Conservation (phyloP, 768 basidiomycete species). For the Xanthoconium purpureum region DNA sequence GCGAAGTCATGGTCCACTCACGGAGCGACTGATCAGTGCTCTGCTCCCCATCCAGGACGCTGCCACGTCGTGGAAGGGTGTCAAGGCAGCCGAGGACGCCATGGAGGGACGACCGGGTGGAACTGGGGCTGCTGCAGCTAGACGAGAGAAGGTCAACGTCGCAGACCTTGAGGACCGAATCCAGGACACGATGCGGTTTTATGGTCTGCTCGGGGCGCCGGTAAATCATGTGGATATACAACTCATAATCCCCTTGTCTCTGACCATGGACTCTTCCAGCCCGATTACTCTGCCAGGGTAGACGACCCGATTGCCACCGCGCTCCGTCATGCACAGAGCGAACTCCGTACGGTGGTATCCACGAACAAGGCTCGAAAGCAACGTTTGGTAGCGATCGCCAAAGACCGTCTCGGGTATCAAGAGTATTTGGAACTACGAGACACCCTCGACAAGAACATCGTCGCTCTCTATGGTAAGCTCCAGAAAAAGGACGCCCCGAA, state of each 20-base stretch:
- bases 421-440: constrained; percentile 88
- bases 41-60: constrained; percentile 67
- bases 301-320: constrained; percentile 94
- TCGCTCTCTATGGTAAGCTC: constrained; percentile 68
- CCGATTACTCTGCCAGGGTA: constrained; percentile 71
- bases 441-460: constrained; percentile 82
- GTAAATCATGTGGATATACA: constrained; percentile 45
- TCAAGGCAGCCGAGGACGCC: constrained; percentile 79
- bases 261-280: constrained; percentile 40
- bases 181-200: constrained; percentile 72
- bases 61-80: constrained; percentile 62
- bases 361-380: constrained; percentile 82
- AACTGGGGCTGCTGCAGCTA: constrained; percentile 72
- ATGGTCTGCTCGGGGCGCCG: constrained; percentile 64
- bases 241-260: constrained; percentile 13
- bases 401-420: constrained; percentile 85
- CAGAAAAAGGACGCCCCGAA: constrained; percentile 81
- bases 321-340: constrained; percentile 81
- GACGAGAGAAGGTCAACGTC: constrained; percentile 73
- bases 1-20: constrained; percentile 81
- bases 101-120: constrained; percentile 83
- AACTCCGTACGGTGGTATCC: constrained; percentile 71
- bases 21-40: constrained; percentile 78
- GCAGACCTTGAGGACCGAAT: constrained; percentile 75
- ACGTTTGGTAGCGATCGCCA: constrained; percentile 71